phyloP scores from a whole-genome alignment of 768 basidiomycete genomes.

The Agrocybe chaxingu region DNA sequence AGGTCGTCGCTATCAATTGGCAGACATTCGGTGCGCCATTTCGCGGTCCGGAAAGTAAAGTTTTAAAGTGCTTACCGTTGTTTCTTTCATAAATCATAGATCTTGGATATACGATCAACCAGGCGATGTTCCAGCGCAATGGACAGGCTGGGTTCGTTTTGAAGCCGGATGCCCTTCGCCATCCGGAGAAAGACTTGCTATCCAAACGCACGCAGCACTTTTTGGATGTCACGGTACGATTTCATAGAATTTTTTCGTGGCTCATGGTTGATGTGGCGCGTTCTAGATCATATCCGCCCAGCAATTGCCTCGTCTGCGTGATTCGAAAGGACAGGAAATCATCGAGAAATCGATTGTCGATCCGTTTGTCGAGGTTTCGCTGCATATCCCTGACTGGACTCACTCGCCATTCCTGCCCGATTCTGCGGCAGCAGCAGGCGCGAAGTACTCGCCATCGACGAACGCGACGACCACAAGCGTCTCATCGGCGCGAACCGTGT shows the following conservation, averaged over 20 bases:
- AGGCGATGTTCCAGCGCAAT: constrained; percentile 93
- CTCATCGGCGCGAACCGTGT: constrained; percentile 42
- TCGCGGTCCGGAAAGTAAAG: background rate
- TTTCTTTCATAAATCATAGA: constrained; percentile 41
- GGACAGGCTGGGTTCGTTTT: constrained; percentile 88
- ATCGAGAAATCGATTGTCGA: constrained; percentile 54
- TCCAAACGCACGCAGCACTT: constrained; percentile 51
- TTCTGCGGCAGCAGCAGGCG: constrained; percentile 8
- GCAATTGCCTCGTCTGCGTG: constrained; percentile 76
- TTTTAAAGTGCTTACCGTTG: background rate
- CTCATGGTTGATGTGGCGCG: background rate
- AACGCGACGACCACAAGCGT: constrained; percentile 20
- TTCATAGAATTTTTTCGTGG: background rate
- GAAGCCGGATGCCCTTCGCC: constrained; percentile 76
- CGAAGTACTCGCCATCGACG: constrained; percentile 18
- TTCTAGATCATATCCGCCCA: constrained; percentile 76
- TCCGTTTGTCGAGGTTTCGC: constrained; percentile 78
- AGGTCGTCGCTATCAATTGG: constrained; percentile 95
- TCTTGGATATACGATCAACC: constrained; percentile 87
- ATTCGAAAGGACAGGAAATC: constrained; percentile 57
- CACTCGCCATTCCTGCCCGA: constrained; percentile 25
- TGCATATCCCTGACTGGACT: constrained; percentile 75
- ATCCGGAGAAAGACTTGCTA: constrained; percentile 58
- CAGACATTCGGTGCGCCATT: constrained; percentile 80
- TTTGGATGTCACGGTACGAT: constrained; percentile 53